Percentiles rank a stretch among this genome's conserved stretches.
phyloP scores from a whole-genome alignment of 768 basidiomycete species.

The Tylopilus rubrobrunneus region DNA sequence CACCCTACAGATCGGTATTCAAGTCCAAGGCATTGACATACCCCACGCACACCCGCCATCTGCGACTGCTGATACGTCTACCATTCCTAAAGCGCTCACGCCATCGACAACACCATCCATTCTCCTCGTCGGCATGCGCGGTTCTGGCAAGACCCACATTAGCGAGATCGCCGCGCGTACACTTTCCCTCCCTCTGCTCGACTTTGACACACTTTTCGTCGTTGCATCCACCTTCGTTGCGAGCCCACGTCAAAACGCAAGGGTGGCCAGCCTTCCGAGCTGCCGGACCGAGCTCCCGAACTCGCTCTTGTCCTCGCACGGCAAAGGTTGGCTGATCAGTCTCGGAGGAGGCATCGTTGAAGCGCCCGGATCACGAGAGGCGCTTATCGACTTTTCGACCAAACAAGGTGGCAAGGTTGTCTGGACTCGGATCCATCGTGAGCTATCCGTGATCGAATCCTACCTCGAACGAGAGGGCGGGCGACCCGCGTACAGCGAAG shows the following conservation, averaged over 20 bases:
- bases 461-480: conserved; percentile 75
- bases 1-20: no score
- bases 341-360: conserved; percentile 96
- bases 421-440: conserved; percentile 76
- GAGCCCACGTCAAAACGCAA: conserved; percentile 72
- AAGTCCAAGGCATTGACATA: conserved; percentile 82
- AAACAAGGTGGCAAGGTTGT: conserved; percentile 70
- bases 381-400: no score
- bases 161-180: conserved; percentile 65
- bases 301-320: conserved; percentile 58
- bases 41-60: conserved; percentile 31
- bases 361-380: conserved; percentile 65
- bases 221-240: conserved; percentile 56
- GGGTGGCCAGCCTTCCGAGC: conserved; percentile 91
- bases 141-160: no score
- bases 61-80: conserved; percentile 41
- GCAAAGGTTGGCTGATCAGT: no score
- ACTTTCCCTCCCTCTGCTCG: conserved; percentile 72
- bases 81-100: conserved; percentile 6
- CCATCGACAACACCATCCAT: conserved; percentile 51
- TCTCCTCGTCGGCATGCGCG: conserved; percentile 92
- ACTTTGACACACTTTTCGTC: conserved; percentile 83
- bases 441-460: conserved; percentile 73
- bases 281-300: conserved; percentile 63
- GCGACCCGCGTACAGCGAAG: conserved; percentile 87